Percentiles rank a stretch among this genome's conserved stretches.
These are phyloP conservation scores for Oleoguttula mirabilis DNA, from an alignment of 495 filamentous ascomycete genomes.

Conservation along the genomic window DNA sequence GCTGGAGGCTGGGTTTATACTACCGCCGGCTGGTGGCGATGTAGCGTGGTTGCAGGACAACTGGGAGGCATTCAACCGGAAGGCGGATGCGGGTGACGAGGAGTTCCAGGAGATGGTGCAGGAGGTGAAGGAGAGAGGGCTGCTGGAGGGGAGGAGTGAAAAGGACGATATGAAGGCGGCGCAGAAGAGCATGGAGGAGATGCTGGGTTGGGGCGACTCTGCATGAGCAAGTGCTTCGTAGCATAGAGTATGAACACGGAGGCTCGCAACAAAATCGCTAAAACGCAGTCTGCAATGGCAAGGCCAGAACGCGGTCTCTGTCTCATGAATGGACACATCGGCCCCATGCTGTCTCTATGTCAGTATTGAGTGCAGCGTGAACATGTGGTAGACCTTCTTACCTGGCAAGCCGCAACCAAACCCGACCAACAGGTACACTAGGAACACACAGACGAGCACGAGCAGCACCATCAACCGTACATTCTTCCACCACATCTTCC, in stretches of 20 bases:
- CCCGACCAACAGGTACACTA: conserved; percentile 67
- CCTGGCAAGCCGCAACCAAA: conserved; percentile 63
- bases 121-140: conserved; percentile 17
- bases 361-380: no score
- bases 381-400: conserved; percentile 20
- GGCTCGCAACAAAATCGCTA: no score
- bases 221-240: no score
- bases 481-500: conserved; percentile 99
- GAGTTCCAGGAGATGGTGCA: conserved; percentile 17
- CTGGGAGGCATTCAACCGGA: conserved; percentile 15
- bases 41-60: conserved; percentile 23
- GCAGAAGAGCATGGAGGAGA: conserved; percentile 5
- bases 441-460: conserved; percentile 66
- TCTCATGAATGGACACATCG: no score
- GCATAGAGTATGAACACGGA: no score
- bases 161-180: neutral
- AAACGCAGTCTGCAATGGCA: no score
- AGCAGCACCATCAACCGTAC: conserved; percentile 78
- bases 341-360: no score
- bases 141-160: conserved; percentile 7
- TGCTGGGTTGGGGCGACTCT: conserved; percentile 14
- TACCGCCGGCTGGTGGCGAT: conserved; percentile 24
- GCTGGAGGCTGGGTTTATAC: conserved; percentile 19
- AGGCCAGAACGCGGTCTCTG: no score
- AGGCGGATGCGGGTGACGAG: conserved; percentile 20